phyloP scores from a whole-genome alignment of 495 filamentous ascomycete genomes.

The Penicillium paxilli region DNA sequence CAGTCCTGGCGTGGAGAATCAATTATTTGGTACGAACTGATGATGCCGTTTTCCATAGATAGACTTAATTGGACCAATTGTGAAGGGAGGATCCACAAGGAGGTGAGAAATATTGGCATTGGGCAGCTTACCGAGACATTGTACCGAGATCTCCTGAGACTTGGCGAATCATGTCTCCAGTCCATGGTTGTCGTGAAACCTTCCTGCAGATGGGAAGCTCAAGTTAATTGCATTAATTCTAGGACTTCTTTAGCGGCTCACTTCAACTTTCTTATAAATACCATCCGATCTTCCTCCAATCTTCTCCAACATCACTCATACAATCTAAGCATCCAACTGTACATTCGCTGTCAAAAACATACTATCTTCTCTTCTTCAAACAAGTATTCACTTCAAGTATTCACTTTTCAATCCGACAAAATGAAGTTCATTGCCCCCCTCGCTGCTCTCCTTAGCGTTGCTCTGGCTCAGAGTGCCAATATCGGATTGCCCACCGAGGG shows the following conservation, averaged over 20 bases:
- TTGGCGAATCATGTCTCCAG: conserved; percentile 16
- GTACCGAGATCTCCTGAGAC: conserved; percentile 14
- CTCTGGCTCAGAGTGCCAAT: conserved; percentile 64
- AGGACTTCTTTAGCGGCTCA: no score
- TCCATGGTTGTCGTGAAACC: conserved; percentile 8
- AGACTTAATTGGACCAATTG: not conserved
- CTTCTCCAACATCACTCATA: not conserved
- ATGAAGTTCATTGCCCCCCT: conserved; percentile 28
- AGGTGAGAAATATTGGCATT: conserved; percentile 1
- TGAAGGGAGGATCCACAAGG: conserved; percentile 3
- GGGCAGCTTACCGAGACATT: conserved; percentile 13
- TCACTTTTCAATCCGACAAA: not conserved
- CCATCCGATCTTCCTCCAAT: not conserved
- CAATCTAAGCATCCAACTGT: not conserved
- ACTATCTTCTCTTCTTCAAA: not conserved
- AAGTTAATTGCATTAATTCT: no score
- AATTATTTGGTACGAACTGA: conserved; percentile 1
- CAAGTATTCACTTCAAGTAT: not conserved
- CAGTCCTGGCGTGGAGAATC: conserved; percentile 2
- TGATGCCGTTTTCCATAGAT: not conserved
- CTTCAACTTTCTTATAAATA: no score
- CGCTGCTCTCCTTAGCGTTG: conserved; percentile 28
- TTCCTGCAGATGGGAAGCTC: no score
- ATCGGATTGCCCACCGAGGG: conserved; percentile 61
- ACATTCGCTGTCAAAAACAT: not conserved